Evolutionary conservation across 768 basidiomycete species (phyloP), one percentile per base, ranked within the genome.

Genomic region (Phaeotremella skinneri): DNA sequence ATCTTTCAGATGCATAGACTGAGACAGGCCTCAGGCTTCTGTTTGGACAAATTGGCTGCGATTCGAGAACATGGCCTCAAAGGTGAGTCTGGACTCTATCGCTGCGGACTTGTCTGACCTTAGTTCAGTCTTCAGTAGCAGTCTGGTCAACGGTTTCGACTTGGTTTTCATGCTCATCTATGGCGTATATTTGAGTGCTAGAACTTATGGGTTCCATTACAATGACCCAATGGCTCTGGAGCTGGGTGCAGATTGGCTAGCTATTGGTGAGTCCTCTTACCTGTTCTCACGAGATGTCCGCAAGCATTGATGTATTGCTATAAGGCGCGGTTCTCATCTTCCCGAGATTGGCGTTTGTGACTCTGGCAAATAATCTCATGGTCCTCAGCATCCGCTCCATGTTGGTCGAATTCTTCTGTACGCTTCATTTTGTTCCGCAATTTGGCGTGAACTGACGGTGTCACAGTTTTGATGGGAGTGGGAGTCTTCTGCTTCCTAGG

Each of bases 11-110:
- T 34, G 27, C 6, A 6, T 55, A n/a, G 14, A 9, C 32, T 13
- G 34, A 27, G 16, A 25, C 2, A 88, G 87, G 17, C 17, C 25
- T 13, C 3, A 30, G 92, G 92, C 0, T 97, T 96, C 75, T 84
- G 89, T 0, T 81, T 97, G 20, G 93, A 97, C 73, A 94, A 91
- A 74, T 79, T 93, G 7, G 93, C 93, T 21, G 87, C 91, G 2
- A 91, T 94, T 86, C 90, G 96, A 73, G 92, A 97, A 74, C 91
- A 91, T 72, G 93, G 92, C 3, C 85, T 97, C 49, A 85, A 83
- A 83, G 90, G 92, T 88, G 43, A 39, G 73, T 41, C 42, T 14
- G 47, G n/a, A 39, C 60, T 7, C 68, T 88, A 88, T 9, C 21
- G 13, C 30, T 11, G 9, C 5, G 14, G 9, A 6, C 16, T 21